A percentile compares a stretch with the other conserved stretches of the same genome.
Evolutionary conservation across 2,329 filamentous ascomycete species (phyloP).

Genomic region (Pseudonectria foliicola): DNA sequence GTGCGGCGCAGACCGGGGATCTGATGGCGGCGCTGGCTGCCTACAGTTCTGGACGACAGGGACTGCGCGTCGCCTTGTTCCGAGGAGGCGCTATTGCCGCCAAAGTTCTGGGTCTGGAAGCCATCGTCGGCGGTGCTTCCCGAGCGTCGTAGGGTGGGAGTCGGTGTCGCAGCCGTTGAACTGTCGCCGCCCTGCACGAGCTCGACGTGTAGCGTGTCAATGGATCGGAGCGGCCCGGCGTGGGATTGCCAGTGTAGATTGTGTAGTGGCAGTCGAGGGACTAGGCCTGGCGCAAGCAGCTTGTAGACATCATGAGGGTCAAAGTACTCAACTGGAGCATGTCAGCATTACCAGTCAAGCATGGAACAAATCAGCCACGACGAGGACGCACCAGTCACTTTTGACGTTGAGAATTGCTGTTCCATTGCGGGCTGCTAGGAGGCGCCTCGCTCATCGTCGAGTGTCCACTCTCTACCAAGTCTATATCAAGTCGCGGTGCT

Average conservation of each 20-base stretch:
- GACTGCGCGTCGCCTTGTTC: constrained; percentile 32
- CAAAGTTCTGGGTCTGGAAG: constrained; percentile 50
- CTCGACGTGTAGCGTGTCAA: constrained; percentile 86
- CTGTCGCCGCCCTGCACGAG: constrained; percentile 59
- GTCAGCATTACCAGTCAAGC: constrained; percentile 3
- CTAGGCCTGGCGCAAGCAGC: constrained; percentile 68
- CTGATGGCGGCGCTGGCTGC: constrained; percentile 65
- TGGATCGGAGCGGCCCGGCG: constrained; percentile 82
- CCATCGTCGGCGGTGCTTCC: constrained; percentile 45
- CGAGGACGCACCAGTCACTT: constrained; percentile 59
- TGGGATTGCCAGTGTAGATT: constrained; percentile 98
- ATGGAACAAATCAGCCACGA: background rate
- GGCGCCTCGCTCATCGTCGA: constrained; percentile 24
- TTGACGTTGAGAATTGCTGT: constrained; percentile 63
- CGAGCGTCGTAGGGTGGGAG: constrained; percentile 24
- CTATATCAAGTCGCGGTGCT: constrained; percentile 10
- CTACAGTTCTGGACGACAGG: constrained; percentile 26
- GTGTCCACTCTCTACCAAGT: constrained; percentile 8
- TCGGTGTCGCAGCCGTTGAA: constrained; percentile 29
- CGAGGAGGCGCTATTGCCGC: constrained; percentile 31
- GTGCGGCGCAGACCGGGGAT: constrained; percentile 90
- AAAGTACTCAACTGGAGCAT: constrained; percentile 76
- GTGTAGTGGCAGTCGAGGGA: constrained; percentile 72
- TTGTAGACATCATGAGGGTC: constrained; percentile 88
- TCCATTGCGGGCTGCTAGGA: constrained; percentile 44